Conservation (phyloP, 2,329 filamentous ascomycete species). For the Leptoxyphium fumago region DNA sequence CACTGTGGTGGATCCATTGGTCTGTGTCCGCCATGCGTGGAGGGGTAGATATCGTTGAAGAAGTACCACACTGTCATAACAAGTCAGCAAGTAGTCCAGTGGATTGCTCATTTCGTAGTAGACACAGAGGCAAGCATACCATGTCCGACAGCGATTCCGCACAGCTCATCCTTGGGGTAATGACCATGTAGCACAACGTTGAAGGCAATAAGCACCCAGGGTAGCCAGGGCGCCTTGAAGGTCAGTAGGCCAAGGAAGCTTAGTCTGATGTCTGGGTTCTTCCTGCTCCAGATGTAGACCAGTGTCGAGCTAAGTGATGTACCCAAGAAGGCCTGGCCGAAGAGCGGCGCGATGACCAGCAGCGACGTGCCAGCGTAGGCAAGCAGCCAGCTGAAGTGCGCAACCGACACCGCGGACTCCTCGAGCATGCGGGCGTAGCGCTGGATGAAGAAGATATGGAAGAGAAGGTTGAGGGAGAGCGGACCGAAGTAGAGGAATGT, state of each 20-base stretch:
- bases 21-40: slow-evolving; percentile 67
- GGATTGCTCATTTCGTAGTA: not conserved
- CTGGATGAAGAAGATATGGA: slow-evolving; percentile 97
- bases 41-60: slow-evolving; percentile 91
- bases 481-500: slow-evolving; percentile 97
- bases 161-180: slow-evolving; percentile 88
- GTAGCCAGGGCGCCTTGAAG: slow-evolving; percentile 86
- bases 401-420: slow-evolving; percentile 84
- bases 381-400: slow-evolving; percentile 89
- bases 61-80: slow-evolving; percentile 68
- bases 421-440: slow-evolving; percentile 91
- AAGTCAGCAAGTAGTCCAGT: slow-evolving; percentile 1
- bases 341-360: slow-evolving; percentile 67
- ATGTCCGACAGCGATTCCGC: slow-evolving; percentile 87
- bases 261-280: slow-evolving; percentile 81
- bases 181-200: slow-evolving; percentile 80
- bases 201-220: slow-evolving; percentile 90
- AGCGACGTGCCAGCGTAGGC: slow-evolving; percentile 71
- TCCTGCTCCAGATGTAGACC: slow-evolving; percentile 94
- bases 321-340: slow-evolving; percentile 89
- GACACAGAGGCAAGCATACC: slow-evolving; percentile 24
- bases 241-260: slow-evolving; percentile 70
- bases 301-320: slow-evolving; percentile 82
- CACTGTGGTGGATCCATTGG: slow-evolving; percentile 80
- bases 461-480: slow-evolving; percentile 82